Percentiles rank a stretch among this genome's conserved stretches.
These are phyloP conservation scores for Physcomitrellopsis africana DNA, from an alignment of 225 moss, liverwort and hornwort species.

Conservation along the genomic window DNA sequence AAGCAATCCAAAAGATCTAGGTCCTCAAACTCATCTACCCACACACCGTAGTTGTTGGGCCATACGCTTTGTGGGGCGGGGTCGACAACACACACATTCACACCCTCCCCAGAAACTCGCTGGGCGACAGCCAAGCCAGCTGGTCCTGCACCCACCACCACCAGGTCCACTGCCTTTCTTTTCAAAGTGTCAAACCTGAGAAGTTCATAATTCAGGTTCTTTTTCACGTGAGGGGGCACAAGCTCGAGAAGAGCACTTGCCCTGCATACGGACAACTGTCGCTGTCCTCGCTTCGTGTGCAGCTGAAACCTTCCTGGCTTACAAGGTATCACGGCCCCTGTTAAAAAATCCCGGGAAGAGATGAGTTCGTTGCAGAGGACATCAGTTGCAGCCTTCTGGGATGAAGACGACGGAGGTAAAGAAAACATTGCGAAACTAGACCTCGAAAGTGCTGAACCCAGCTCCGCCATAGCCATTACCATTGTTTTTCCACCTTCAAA, in stretches of 20 bases:
- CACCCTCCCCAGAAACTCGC: slow-evolving; percentile 78
- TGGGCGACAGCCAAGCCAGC: slow-evolving; percentile 96
- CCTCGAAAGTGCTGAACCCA: slow-evolving; percentile 38
- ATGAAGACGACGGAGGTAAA: neutral
- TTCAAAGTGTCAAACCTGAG: slow-evolving; percentile 74
- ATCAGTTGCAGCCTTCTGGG: neutral
- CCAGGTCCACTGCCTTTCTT: slow-evolving; percentile 72
- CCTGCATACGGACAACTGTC: slow-evolving; percentile 27
- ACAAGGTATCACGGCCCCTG: neutral
- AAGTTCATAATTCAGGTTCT: slow-evolving; percentile 74
- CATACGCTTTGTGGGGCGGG: slow-evolving; percentile 92
- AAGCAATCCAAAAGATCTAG: slow-evolving; percentile 91
- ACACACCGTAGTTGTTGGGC: slow-evolving; percentile 98
- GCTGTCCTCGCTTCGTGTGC: neutral
- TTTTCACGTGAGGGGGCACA: slow-evolving; percentile 68
- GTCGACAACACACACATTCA: slow-evolving; percentile 87
- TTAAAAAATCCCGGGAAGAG: slow-evolving; percentile 21
- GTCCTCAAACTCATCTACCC: slow-evolving; percentile 99
- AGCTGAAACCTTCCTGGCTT: neutral
- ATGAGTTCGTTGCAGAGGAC: neutral
- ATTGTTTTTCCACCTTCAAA: neutral
- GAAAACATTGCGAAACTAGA: neutral
- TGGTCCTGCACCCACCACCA: slow-evolving; percentile 94
- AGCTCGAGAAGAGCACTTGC: slow-evolving; percentile 78
- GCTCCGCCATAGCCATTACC: slow-evolving; percentile 55